Conservation (phyloP, 805 yeast genomes). For the Candida koratica region DNA sequence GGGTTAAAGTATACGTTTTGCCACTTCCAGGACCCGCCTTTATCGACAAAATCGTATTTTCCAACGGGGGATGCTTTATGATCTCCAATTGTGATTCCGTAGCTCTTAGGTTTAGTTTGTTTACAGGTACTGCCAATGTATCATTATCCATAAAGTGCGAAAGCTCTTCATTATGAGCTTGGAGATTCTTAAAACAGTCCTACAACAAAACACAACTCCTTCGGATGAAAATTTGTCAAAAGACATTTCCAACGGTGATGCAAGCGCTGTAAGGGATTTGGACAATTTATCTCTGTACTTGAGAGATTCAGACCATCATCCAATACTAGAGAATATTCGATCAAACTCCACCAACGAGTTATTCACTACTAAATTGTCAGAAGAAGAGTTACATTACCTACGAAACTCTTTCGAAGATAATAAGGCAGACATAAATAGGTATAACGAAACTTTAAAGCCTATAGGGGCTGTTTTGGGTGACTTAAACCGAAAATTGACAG, state of each 20-base stretch:
- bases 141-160: neutral
- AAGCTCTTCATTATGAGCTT: slow-evolving; percentile 2
- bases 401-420: slow-evolving; percentile 20
- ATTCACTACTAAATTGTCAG: slow-evolving; percentile 6
- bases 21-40: slow-evolving; percentile 77
- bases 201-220: neutral
- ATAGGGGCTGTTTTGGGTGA: slow-evolving; percentile 48
- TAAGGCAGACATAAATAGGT: slow-evolving; percentile 23
- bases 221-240: neutral
- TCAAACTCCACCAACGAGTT: slow-evolving; percentile 12
- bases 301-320: neutral
- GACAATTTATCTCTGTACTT: neutral
- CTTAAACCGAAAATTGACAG: slow-evolving; percentile 51
- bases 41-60: slow-evolving; percentile 44
- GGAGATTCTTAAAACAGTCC: slow-evolving; percentile 2
- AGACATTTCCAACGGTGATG: neutral
- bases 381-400: slow-evolving; percentile 9
- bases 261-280: too few species aligned
- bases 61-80: slow-evolving; percentile 38
- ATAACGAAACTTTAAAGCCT: slow-evolving; percentile 43
- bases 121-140: neutral
- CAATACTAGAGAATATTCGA: slow-evolving; percentile 15
- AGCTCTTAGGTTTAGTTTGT: neutral
- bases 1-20: slow-evolving; percentile 57
- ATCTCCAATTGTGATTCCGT: slow-evolving; percentile 41